Conservation (phyloP, 257 asterid genomes). For the Solanum medicagineum region DNA sequence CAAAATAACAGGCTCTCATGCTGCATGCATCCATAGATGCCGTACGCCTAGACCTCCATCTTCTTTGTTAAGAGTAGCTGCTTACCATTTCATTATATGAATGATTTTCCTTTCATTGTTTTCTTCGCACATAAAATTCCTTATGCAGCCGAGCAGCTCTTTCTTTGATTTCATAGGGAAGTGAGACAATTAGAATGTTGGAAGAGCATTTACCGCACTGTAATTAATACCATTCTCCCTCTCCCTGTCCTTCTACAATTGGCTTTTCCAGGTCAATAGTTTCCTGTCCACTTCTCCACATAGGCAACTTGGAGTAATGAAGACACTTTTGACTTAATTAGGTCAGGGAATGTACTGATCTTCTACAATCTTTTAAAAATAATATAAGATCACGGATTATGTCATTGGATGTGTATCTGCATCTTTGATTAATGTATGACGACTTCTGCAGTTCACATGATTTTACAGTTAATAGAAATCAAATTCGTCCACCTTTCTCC, state of each 20-base stretch:
- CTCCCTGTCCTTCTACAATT: neutral
- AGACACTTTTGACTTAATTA: neutral
- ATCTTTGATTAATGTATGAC: neutral
- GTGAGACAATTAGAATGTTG: neutral
- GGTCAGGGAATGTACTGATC: neutral
- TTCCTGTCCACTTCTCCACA: neutral
- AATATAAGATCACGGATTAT: neutral
- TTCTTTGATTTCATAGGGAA: neutral
- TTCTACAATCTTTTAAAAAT: neutral
- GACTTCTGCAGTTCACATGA: neutral
- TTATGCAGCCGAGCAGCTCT: neutral
- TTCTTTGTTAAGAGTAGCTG: neutral
- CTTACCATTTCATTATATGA: neutral
- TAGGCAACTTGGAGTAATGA: neutral
- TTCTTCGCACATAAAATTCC: too few species aligned
- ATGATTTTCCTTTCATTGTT: too few species aligned
- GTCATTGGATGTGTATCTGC: neutral
- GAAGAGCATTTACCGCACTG: neutral
- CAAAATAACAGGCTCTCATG: neutral
- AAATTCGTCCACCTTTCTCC: neutral
- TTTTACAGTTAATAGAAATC: neutral
- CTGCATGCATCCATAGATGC: neutral
- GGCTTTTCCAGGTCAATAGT: neutral
- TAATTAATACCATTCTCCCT: neutral
- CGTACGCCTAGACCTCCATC: neutral